Percentiles rank a stretch among this genome's conserved stretches.
phyloP scores from a whole-genome alignment of 1,284 basidiomycete species.

The Pterulicium gracile region DNA sequence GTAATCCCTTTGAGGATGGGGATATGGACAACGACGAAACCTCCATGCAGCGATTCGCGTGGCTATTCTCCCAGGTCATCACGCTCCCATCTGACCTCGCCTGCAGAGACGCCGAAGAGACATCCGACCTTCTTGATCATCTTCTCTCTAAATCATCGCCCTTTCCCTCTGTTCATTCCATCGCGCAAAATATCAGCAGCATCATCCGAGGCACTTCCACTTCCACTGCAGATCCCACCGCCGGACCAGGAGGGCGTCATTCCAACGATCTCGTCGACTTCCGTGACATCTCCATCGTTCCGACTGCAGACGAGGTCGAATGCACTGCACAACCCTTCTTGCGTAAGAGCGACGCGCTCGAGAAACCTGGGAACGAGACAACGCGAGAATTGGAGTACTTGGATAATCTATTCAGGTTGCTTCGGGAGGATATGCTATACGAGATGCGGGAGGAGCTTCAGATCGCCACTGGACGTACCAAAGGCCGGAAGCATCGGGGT shows the following conservation, averaged over 20 bases:
- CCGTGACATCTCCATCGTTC: constrained; percentile 44
- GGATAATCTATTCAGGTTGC: constrained; percentile 54
- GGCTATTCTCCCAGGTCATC: constrained; percentile 40
- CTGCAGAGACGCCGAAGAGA: constrained; percentile 26
- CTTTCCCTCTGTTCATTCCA: constrained; percentile 19
- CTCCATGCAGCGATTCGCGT: constrained; percentile 32
- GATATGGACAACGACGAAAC: constrained; percentile 21
- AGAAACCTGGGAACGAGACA: constrained; percentile 27
- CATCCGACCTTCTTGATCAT: constrained; percentile 23
- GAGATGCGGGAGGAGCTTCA: constrained; percentile 53
- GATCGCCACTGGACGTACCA: constrained; percentile 31
- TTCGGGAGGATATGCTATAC: constrained; percentile 55
- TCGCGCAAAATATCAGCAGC: constrained; percentile 32
- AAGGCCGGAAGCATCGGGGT: constrained; percentile 29
- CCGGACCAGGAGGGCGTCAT: constrained; percentile 50
- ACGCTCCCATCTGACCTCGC: constrained; percentile 25
- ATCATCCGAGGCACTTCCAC: constrained; percentile 22
- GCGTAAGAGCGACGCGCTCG: constrained; percentile 28
- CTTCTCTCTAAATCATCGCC: constrained; percentile 27
- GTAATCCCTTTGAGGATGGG: constrained; percentile 25
- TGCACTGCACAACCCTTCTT: constrained; percentile 37
- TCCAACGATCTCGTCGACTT: constrained; percentile 55
- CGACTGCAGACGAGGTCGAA: constrained; percentile 44
- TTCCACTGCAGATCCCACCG: constrained; percentile 11
- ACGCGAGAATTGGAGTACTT: constrained; percentile 34